Evolutionary conservation across 495 filamentous ascomycete species (phyloP).

Genomic region (Xylaria grammica): DNA sequence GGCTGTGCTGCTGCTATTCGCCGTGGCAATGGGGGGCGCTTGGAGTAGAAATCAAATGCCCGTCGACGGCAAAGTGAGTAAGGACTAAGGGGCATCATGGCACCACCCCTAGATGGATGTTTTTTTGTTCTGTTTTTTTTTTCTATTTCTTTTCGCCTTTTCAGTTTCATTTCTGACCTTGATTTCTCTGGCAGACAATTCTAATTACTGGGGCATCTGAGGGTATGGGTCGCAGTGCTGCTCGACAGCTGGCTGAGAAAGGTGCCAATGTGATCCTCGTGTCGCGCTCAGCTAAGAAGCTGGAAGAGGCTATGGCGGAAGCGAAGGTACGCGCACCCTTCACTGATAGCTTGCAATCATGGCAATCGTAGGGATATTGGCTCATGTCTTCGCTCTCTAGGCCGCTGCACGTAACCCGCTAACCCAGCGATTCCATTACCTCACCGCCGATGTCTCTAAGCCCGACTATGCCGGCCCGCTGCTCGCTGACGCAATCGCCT

Average conservation of each 20-base stretch:
- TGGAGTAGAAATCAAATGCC: constrained; percentile 74
- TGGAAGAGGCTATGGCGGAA: constrained; percentile 70
- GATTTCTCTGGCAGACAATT: constrained; percentile 64
- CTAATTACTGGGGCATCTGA: constrained; percentile 92
- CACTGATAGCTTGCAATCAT: background rate
- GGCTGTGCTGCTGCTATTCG: constrained; percentile 52
- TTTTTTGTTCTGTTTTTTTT: too few relatives aligned
- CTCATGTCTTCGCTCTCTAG: constrained; percentile 40
- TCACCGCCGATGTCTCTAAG: constrained; percentile 81
- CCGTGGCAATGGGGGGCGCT: constrained; percentile 69
- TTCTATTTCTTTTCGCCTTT: too few relatives aligned
- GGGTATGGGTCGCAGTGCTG: constrained; percentile 83
- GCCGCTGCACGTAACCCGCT: constrained; percentile 61
- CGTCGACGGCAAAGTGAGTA: constrained; percentile 74
- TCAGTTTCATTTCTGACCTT: too few relatives aligned
- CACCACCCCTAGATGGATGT: background rate
- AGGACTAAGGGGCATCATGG: too few relatives aligned
- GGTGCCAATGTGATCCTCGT: constrained; percentile 89
- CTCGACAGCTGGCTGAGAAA: constrained; percentile 73
- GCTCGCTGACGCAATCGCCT: constrained; percentile 74
- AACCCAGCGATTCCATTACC: constrained; percentile 79
- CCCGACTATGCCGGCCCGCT: constrained; percentile 69
- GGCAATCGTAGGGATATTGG: constrained; percentile 17
- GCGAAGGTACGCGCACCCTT: constrained; percentile 55
- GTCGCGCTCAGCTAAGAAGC: constrained; percentile 74